Conservation (phyloP, 2,329 filamentous ascomycete genomes). For the Spiromastix sp. region DNA sequence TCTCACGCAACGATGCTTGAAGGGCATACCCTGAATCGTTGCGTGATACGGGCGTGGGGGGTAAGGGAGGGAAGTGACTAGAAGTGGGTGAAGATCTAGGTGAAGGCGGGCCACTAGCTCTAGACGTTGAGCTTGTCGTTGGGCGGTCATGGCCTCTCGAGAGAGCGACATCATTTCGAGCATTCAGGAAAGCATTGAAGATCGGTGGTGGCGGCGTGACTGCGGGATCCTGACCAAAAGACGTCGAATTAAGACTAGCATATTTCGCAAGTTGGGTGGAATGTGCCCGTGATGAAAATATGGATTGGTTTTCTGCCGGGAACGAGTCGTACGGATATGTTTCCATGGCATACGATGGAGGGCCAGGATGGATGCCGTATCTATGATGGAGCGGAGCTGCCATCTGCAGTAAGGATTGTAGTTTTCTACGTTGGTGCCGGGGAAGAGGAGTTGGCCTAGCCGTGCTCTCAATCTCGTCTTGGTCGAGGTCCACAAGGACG, state of each 20-base stretch:
- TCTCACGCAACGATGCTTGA: conserved; percentile 78
- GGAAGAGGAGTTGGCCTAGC: conserved; percentile 67
- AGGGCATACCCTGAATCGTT: conserved; percentile 88
- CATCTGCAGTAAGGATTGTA: conserved; percentile 75
- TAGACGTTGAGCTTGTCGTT: conserved; percentile 54
- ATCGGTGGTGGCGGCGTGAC: conserved; percentile 51
- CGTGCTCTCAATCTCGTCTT: conserved; percentile 80
- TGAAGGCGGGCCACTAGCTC: conserved; percentile 45
- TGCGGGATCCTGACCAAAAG: conserved; percentile 60
- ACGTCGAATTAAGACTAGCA: conserved; percentile 79
- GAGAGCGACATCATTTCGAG: conserved; percentile 52
- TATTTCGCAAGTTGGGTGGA: conserved; percentile 71
- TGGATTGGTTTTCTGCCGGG: conserved; percentile 69
- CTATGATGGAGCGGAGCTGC: conserved; percentile 83
- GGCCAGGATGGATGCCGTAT: conserved; percentile 76
- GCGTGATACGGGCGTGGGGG: conserved; percentile 68
- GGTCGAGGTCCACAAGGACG: conserved; percentile 86
- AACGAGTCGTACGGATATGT: conserved; percentile 86
- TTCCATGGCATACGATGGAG: conserved; percentile 86
- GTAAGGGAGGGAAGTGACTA: conserved; percentile 63
- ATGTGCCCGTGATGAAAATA: conserved; percentile 64
- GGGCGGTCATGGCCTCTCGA: conserved; percentile 56
- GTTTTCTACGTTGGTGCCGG: conserved; percentile 79
- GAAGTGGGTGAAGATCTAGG: conserved; percentile 55
- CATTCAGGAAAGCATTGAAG: conserved; percentile 83